A percentile compares a stretch with the other conserved stretches of the same genome.
Evolutionary conservation across 2,329 filamentous ascomycete genomes (phyloP).

Genomic region (Microdochium trichocladiopsis): DNA sequence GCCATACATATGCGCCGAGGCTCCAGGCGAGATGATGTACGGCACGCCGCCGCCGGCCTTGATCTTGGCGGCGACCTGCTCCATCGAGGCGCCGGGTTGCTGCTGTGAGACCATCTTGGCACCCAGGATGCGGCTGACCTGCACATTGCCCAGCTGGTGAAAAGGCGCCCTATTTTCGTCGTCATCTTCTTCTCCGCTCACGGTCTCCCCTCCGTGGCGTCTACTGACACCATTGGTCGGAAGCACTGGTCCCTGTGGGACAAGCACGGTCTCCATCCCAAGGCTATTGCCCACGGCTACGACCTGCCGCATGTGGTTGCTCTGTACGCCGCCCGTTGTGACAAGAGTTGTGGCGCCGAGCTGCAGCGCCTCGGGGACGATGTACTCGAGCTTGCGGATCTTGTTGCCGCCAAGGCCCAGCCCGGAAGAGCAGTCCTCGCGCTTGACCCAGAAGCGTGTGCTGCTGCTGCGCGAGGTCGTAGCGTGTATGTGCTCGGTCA

Average conservation of each 20-base stretch:
- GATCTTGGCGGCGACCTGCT: not conserved
- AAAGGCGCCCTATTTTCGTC: conserved; percentile 1
- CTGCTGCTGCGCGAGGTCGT: not conserved
- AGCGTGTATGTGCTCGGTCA: not conserved
- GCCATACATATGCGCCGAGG: not conserved
- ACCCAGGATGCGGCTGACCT: conserved; percentile 10
- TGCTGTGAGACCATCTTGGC: conserved; percentile 3
- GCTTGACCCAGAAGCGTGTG: conserved; percentile 7
- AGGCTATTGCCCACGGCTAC: conserved; percentile 21
- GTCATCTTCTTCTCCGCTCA: not conserved
- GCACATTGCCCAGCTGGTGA: conserved; percentile 9
- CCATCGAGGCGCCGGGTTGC: not conserved
- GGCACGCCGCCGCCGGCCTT: not conserved
- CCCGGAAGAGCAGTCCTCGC: conserved; percentile 17
- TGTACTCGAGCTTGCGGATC: conserved; percentile 27
- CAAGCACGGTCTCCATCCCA: conserved; percentile 14
- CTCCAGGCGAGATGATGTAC: not conserved
- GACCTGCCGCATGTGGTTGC: conserved; percentile 27
- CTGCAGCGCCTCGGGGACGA: conserved; percentile 22
- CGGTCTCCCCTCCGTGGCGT: conserved; percentile 1
- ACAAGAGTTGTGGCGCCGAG: conserved; percentile 21
- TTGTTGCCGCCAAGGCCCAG: conserved; percentile 29
- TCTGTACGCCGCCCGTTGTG: conserved; percentile 25
- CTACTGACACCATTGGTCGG: conserved; percentile 1
- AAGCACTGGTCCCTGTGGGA: conserved; percentile 3